Evolutionary conservation across 169 alveolate genomes (phyloP).

Genomic region (Eimeria falciformis): DNA sequence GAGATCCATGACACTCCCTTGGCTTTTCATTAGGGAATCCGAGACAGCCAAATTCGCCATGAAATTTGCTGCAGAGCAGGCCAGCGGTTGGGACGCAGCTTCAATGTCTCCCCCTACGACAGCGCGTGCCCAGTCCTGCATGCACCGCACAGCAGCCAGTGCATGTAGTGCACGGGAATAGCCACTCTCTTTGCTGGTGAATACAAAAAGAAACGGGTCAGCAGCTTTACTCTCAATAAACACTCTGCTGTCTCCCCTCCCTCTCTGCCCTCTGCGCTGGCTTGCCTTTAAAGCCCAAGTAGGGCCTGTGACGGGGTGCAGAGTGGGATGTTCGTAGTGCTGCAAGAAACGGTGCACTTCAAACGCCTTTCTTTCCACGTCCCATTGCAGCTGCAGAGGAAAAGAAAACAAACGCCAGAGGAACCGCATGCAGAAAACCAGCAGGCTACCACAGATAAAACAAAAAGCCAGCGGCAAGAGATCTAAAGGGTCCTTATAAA

Average conservation of each 20-base stretch:
- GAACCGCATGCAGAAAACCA: background rate
- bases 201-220: too few relatives aligned
- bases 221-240: too few relatives aligned
- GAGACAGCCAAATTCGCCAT: background rate
- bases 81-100: background rate
- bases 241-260: too few relatives aligned
- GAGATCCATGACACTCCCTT: background rate
- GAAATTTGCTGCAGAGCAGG: background rate
- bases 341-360: constrained; percentile 72
- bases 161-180: background rate
- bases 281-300: constrained; percentile 64
- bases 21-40: background rate
- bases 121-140: constrained; percentile 37
- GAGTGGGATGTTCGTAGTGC: constrained; percentile 71
- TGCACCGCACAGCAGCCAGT: background rate
- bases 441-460: too few relatives aligned
- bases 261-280: too few relatives aligned
- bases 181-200: background rate
- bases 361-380: constrained; percentile 37
- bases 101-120: background rate
- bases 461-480: too few relatives aligned
- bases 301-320: constrained; percentile 72
- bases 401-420: background rate
- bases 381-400: constrained; percentile 31
- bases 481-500: too few relatives aligned